Base-by-base conservation (phyloP, 306 rosid species). In the Datisca glomerata region DNA sequence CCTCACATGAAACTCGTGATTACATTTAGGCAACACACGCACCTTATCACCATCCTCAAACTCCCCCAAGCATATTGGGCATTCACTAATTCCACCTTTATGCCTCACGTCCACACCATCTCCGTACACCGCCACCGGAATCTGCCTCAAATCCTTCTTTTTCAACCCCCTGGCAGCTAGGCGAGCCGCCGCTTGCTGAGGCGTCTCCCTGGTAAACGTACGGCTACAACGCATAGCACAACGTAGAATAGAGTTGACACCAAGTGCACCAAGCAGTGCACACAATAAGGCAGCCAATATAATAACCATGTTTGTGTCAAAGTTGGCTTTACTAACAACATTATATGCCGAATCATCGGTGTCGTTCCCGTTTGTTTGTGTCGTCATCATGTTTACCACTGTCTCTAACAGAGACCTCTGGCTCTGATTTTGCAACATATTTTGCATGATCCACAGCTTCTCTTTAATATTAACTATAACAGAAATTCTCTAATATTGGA, bases 1-100 rank as follows among this genome's bases (percentile, higher is more conserved):
- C 9, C 36, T 45, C n/a, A 79, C 69, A 58, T 79, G 89, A 40
- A 79, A 79, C 38, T 65, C 82, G 60, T 79, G 89, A 23, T 79
- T 71, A 24, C 89, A 79, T 38, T 65, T 49, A 2, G 89, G 89
- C 39, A 79, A 43, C 62, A 74, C 53, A 21, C 82, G 64, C 1
- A 79, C 38, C 45, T 38, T 79, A 21, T 79, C 83, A 1, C 82
- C 89, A 2, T 47, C 63, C 41, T 67, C 63, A 23, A 74, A 79
- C 29, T 79, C 79, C 2, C 74, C 83, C 0, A 79, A 66, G 20
- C 89, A 79, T 23, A 79, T 79, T 2, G 76, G 67, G 60, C 89
- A 79, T 49, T 74, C 89, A n/a, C n/a, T n/a, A n/a, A n/a, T n/a
- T 9, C 82, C 67, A 25, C 45, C 69, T 54, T 71, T 61, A 51